These are phyloP conservation scores for Porodaedalea pini DNA, from an alignment of 1,284 basidiomycete genomes.

Conservation along the genomic window DNA sequence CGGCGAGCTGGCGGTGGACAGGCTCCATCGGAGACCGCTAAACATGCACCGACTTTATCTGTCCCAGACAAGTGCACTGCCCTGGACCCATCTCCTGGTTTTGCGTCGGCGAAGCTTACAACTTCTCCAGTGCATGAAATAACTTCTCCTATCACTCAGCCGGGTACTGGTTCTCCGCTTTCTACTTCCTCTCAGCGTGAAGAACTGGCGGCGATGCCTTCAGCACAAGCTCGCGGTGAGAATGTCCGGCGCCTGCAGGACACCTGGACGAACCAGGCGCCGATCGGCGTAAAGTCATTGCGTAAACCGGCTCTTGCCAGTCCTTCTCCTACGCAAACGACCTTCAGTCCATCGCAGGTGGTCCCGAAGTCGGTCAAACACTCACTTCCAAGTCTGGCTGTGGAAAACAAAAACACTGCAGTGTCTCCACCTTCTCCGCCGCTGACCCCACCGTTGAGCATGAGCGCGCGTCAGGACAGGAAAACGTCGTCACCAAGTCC, in stretches of 20 bases:
- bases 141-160: not conserved
- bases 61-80: not conserved
- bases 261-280: conserved; percentile 32
- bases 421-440: conserved; percentile 19
- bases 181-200: not conserved
- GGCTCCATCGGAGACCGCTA: not conserved
- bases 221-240: conserved; percentile 15
- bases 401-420: conserved; percentile 15
- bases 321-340: conserved; percentile 12
- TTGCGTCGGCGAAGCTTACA: not conserved
- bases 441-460: conserved; percentile 20
- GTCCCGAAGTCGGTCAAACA: conserved; percentile 32
- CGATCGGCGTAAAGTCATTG: conserved; percentile 34
- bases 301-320: conserved; percentile 15
- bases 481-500: conserved; percentile 27
- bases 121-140: not conserved
- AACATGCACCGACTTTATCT: not conserved
- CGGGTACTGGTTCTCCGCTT: not conserved
- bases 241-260: conserved; percentile 27
- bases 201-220: conserved; percentile 7
- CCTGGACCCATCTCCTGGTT: not conserved
- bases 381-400: conserved; percentile 39
- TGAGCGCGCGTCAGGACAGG: conserved; percentile 22
- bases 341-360: conserved; percentile 20
- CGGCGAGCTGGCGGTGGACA: conserved; percentile 35